Evolutionary conservation across 345 rosid genomes (phyloP).

Genomic region (Syzygium oleosum): DNA sequence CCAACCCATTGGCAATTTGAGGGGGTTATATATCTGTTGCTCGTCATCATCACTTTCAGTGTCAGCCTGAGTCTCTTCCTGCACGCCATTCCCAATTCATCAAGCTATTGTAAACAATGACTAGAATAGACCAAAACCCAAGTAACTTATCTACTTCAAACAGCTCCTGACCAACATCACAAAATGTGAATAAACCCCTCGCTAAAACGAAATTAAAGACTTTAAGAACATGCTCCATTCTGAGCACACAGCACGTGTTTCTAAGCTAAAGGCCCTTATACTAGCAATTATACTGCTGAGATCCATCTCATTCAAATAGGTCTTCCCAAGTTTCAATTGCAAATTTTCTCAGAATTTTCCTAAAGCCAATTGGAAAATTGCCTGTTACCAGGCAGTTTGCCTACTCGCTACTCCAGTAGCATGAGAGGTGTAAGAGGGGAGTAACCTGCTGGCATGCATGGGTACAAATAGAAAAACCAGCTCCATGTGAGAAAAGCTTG

Average conservation of each 20-base stretch:
- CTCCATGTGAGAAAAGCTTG: neutral
- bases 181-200: neutral
- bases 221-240: neutral
- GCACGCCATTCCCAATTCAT: conserved; percentile 10
- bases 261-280: neutral
- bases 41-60: conserved; percentile 98
- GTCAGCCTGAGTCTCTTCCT: conserved; percentile 91
- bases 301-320: neutral
- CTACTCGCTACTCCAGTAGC: neutral
- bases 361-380: neutral
- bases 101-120: neutral
- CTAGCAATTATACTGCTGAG: neutral
- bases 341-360: neutral
- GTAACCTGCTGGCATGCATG: neutral
- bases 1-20: conserved; percentile 97
- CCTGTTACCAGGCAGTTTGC: neutral
- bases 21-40: conserved; percentile 86
- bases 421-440: neutral
- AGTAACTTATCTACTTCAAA: neutral
- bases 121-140: conserved; percentile 1
- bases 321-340: neutral
- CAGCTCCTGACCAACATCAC: neutral
- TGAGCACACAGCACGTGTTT: neutral
- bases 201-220: neutral
- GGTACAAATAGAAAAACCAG: neutral